These are phyloP conservation scores for Arctium lappa DNA, from an alignment of 129 eudicot genomes.

Conservation along the genomic window DNA sequence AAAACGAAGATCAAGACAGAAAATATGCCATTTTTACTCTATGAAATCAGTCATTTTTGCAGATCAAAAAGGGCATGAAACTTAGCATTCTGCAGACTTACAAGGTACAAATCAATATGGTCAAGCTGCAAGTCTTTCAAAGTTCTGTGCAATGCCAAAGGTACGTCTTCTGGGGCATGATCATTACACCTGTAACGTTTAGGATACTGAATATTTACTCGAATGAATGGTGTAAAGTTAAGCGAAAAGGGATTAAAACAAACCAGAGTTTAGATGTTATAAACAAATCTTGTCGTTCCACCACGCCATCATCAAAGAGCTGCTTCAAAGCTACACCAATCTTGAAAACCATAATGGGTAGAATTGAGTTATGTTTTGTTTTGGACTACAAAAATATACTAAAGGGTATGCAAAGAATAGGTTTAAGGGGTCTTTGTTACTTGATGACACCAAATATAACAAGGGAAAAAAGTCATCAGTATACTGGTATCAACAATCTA, in stretches of 20 bases:
- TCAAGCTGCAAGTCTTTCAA: constrained; percentile 74
- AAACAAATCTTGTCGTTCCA: constrained; percentile 68
- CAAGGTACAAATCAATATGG: constrained; percentile 70
- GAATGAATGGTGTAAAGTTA: neutral
- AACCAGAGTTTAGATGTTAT: constrained; percentile 86
- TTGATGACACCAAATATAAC: neutral
- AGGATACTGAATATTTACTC: neutral
- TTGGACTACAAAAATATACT: neutral
- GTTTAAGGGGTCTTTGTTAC: neutral
- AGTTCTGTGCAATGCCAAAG: constrained; percentile 60
- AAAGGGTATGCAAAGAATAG: neutral
- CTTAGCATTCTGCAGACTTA: constrained; percentile 33
- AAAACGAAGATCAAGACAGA: neutral
- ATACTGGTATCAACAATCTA: no score
- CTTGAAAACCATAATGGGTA: constrained; percentile 32
- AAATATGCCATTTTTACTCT: neutral
- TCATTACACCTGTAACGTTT: constrained; percentile 61
- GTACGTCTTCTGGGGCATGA: constrained; percentile 79
- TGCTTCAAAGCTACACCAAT: constrained; percentile 64
- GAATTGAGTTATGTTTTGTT: neutral
- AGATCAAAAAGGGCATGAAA: neutral
- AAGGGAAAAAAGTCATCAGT: neutral
- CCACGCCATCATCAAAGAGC: constrained; percentile 58
- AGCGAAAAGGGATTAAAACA: neutral
- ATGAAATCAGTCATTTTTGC: neutral